These are phyloP conservation scores for Aegle marmelos DNA, from an alignment of 345 rosid species.

Conservation along the genomic window DNA sequence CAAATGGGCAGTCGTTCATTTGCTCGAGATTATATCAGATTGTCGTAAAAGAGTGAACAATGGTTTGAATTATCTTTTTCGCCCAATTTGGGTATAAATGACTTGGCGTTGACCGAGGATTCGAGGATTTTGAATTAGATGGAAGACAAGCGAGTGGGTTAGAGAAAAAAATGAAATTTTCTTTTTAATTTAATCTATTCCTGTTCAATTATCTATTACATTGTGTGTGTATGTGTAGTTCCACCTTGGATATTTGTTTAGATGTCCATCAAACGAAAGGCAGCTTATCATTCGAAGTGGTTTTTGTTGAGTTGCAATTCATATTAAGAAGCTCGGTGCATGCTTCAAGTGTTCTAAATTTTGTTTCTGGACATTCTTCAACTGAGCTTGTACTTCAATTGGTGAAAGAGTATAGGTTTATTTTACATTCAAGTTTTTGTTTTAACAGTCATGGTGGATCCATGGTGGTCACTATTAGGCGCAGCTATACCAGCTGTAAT, in stretches of 20 bases:
- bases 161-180: too few relatives aligned
- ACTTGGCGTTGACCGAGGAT: not conserved
- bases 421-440: not conserved
- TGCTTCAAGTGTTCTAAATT: not conserved
- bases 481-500: slow-evolving; percentile 55
- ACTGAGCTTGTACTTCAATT: not conserved
- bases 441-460: slow-evolving; percentile 43
- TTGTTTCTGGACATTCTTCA: not conserved
- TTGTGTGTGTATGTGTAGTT: too few relatives aligned
- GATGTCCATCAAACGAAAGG: not conserved
- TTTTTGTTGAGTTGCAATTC: not conserved
- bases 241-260: not conserved
- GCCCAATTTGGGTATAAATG: not conserved
- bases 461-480: slow-evolving; percentile 59
- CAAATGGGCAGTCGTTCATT: not conserved
- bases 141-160: not conserved
- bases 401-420: not conserved
- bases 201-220: too few relatives aligned
- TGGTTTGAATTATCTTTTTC: not conserved
- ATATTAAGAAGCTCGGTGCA: not conserved
- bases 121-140: not conserved
- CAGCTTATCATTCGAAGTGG: not conserved
- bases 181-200: too few relatives aligned
- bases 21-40: not conserved
- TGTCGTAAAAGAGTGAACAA: not conserved